Evolutionary conservation across 345 rosid genomes (phyloP).

Genomic region (Dovyalis caffra): DNA sequence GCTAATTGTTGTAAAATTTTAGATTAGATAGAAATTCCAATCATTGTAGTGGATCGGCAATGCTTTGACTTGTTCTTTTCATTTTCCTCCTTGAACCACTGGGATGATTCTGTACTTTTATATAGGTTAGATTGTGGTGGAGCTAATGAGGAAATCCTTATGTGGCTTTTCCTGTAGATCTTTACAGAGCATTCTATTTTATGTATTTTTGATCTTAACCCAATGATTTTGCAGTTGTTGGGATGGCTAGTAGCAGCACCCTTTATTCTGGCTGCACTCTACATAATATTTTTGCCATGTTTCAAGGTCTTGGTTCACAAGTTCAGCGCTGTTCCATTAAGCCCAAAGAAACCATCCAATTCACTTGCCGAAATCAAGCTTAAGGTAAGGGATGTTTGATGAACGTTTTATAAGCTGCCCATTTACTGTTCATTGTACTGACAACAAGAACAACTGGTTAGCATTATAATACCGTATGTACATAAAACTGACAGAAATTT

Average conservation of each 20-base stretch:
- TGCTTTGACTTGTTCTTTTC: no score
- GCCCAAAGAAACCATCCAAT: constrained; percentile 41
- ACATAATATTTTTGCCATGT: constrained; percentile 47
- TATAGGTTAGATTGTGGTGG: neutral
- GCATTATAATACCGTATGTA: constrained; percentile 16
- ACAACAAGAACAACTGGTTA: neutral
- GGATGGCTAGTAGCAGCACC: constrained; percentile 77
- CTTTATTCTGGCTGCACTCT: constrained; percentile 43
- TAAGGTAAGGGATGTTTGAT: constrained; percentile 66
- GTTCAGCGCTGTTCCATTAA: constrained; percentile 40
- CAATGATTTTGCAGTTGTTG: constrained; percentile 48
- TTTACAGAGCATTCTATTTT: neutral
- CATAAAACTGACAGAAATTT: constrained; percentile 3
- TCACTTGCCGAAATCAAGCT: constrained; percentile 37
- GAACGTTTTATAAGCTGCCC: neutral
- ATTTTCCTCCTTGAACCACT: no score
- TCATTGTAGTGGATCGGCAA: no score
- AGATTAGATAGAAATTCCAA: no score
- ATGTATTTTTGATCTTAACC: neutral
- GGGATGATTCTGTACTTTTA: neutral
- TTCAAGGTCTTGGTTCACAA: constrained; percentile 57
- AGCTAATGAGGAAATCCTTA: neutral
- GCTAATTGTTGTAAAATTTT: no score
- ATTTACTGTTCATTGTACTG: constrained; percentile 1
- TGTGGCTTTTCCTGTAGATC: neutral